These are phyloP conservation scores for Dothistroma septosporum DNA, from an alignment of 2,329 filamentous ascomycete species.

Conservation along the genomic window DNA sequence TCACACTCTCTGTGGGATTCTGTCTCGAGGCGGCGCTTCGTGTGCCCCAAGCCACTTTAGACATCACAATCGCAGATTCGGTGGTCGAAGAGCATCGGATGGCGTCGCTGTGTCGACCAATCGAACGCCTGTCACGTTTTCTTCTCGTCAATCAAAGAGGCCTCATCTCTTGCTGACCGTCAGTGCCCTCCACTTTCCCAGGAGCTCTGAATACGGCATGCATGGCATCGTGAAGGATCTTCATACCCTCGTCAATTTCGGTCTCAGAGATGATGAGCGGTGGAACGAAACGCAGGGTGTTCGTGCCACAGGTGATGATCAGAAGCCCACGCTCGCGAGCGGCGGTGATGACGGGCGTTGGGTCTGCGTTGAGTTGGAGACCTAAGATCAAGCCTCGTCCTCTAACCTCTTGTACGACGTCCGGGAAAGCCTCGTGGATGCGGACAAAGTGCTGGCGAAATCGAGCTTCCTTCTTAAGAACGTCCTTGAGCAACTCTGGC, in stretches of 20 bases:
- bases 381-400: constrained; percentile 84
- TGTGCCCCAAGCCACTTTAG: neutral
- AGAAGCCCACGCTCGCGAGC: constrained; percentile 82
- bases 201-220: constrained; percentile 48
- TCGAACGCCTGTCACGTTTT: too few species aligned
- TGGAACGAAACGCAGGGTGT: constrained; percentile 89
- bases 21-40: neutral
- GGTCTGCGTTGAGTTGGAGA: constrained; percentile 73
- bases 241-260: constrained; percentile 74
- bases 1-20: neutral
- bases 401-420: constrained; percentile 71
- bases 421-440: constrained; percentile 60
- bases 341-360: constrained; percentile 70
- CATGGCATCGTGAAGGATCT: constrained; percentile 68
- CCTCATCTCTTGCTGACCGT: constrained; percentile 45
- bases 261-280: constrained; percentile 73
- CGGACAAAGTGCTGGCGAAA: constrained; percentile 57
- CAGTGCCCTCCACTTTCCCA: constrained; percentile 37
- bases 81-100: too few species aligned
- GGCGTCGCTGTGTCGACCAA: too few species aligned
- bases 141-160: constrained; percentile 1
- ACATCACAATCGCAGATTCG: neutral
- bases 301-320: constrained; percentile 87
- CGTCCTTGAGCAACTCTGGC: constrained; percentile 62
- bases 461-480: constrained; percentile 62